phyloP scores from a whole-genome alignment of 129 eudicot species.

The Flaveria robusta region DNA sequence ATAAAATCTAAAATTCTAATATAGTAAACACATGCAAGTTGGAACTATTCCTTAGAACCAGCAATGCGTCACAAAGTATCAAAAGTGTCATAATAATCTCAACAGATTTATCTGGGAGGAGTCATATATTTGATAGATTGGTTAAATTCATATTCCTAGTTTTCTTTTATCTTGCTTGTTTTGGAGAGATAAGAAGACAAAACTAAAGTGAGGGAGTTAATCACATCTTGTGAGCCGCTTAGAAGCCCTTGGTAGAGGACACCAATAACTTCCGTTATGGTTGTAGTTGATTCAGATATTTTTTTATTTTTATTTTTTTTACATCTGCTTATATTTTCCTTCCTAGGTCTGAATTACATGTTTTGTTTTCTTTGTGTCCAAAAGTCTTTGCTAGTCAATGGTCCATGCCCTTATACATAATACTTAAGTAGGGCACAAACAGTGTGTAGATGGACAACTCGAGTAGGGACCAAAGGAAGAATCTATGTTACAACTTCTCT shows the following conservation, averaged over 20 bases:
- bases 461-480: background rate
- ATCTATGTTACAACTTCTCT: background rate
- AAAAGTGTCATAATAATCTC: background rate
- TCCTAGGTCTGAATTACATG: background rate
- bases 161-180: background rate
- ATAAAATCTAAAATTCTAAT: background rate
- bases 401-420: background rate
- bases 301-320: too few relatives aligned
- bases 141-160: too few relatives aligned
- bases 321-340: background rate
- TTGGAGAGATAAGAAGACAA: background rate
- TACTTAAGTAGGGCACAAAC: background rate
- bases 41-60: background rate
- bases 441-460: background rate
- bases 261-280: background rate
- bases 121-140: too few relatives aligned
- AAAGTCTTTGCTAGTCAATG: background rate
- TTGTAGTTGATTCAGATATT: background rate
- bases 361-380: background rate
- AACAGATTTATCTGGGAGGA: too few relatives aligned
- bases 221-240: slow-evolving; percentile 1
- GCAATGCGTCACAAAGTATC: background rate
- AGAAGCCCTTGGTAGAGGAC: background rate
- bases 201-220: background rate
- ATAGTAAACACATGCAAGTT: background rate